These are phyloP conservation scores for Hortiboletus campestris DNA, from an alignment of 768 basidiomycete genomes.

Conservation along the genomic window DNA sequence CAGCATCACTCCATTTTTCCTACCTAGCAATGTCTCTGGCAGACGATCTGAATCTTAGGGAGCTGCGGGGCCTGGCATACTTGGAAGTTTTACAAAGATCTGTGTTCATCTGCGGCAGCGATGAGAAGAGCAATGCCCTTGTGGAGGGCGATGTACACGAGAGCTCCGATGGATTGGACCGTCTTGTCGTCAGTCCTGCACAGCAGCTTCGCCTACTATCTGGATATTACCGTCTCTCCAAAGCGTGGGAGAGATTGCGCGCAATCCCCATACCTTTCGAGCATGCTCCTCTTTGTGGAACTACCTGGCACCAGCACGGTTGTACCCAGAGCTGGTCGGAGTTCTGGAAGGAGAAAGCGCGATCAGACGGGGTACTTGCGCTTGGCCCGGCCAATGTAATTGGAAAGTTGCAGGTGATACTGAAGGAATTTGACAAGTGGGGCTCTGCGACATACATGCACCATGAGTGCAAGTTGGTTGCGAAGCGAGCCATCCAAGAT, in stretches of 20 bases:
- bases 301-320: conserved; percentile 70
- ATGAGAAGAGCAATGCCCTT: conserved; percentile 11
- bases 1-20: conserved; percentile 59
- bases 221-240: conserved; percentile 68
- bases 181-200: conserved; percentile 50
- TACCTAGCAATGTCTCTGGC: conserved; percentile 72
- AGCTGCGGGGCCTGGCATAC: conserved; percentile 64
- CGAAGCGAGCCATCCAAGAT: conserved; percentile 55
- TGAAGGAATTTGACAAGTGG: conserved; percentile 69
- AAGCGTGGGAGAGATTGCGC: conserved; percentile 65
- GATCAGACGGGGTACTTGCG: conserved; percentile 55
- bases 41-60: conserved; percentile 63
- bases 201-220: conserved; percentile 67
- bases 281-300: conserved; percentile 59
- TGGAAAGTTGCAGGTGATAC: conserved; percentile 58
- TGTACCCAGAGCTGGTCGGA: conserved; percentile 74
- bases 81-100: conserved; percentile 72
- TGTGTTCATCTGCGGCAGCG: conserved; percentile 25
- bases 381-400: conserved; percentile 65
- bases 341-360: conserved; percentile 77
- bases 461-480: conserved; percentile 63
- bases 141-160: conserved; percentile 34
- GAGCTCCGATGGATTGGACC: conserved; percentile 39
- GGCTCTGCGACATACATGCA: conserved; percentile 78
- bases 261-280: conserved; percentile 57